phyloP scores from a whole-genome alignment of 2,329 filamentous ascomycete genomes.

The Aspergillus udagawae region DNA sequence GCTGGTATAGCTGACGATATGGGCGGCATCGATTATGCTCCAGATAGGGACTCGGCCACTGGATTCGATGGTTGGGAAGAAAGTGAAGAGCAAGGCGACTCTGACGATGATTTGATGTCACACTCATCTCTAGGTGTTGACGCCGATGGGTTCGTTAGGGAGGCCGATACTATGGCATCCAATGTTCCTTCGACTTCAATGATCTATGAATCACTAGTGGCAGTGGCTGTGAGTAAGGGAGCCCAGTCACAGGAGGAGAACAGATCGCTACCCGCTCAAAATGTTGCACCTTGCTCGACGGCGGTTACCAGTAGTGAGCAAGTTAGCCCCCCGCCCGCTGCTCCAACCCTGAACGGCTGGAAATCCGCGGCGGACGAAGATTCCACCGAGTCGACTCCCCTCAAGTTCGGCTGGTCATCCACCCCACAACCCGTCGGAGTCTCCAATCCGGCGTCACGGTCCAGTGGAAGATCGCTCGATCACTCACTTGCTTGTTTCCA shows the following conservation, averaged over 20 bases:
- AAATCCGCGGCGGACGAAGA: neutral
- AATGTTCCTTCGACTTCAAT: neutral
- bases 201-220: neutral
- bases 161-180: neutral
- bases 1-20: constrained; percentile 1
- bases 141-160: constrained; percentile 4
- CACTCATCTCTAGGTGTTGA: constrained; percentile 5
- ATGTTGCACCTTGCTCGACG: neutral
- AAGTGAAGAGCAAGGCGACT: constrained; percentile 2
- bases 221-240: neutral
- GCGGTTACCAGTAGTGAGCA: neutral
- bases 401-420: neutral
- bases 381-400: neutral
- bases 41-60: constrained; percentile 3
- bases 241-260: neutral
- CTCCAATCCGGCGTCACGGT: neutral
- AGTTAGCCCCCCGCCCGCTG: neutral
- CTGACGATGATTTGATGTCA: constrained; percentile 7
- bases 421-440: neutral
- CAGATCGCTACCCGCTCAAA: neutral
- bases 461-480: constrained; percentile 4
- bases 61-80: constrained; percentile 6
- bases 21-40: constrained; percentile 1
- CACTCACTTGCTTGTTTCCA: constrained; percentile 5
- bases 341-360: neutral